Base-by-base conservation (phyloP, 2,329 filamentous ascomycete species). In the Aspergillus quadrilineatus region DNA sequence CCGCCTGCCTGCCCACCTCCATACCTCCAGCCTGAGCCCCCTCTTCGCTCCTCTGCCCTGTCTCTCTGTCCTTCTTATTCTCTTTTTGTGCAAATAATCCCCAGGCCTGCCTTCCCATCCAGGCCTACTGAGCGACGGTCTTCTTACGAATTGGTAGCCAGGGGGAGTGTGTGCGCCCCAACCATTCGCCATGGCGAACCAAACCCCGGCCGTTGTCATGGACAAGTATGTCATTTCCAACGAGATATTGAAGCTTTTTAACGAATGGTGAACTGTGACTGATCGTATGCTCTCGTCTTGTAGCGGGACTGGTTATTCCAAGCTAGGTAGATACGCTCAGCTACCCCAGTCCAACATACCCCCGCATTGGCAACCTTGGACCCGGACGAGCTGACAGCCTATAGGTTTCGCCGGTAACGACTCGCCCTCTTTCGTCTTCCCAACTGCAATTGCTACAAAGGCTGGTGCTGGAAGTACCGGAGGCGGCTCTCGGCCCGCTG, bases 171-270 rank as follows among this genome's bases (percentile, higher is more conserved):
- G 60, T 52, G 57, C 56, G 59, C 55, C 57, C 53, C 57, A 61
- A 51, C 56, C 56, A 56, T 58, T 59, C 69, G 74, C 69, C 62
- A 99, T 99, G 94, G 93, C 94, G 74, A 89, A 89, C 81, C 93
- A 97, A 86, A 97, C 94, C 75, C 94, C 94, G 71, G 94, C 94
- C 90, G 94, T 99, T 97, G 94, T 99, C 91, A 99, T 99, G 93
- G 94, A 99, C 94, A 99, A 99, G 94, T 97, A 88, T 80, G 91
- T 84, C 65, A 59, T 42, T 37, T 45, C 45, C 60, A 60, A 28
- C 17, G 6, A 45, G 26, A 36, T 32, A 46, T n/a, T n/a, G 42
- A 57, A 47, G 50, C 15, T 49, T 58, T 58, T 46, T 26, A 7
- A 43, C 28, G 29, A 34, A 54, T 50, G 32, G 63, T 75, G 79